Evolutionary conservation across 2,329 filamentous ascomycete species (phyloP).

Genomic region (Botrytis tulipae): DNA sequence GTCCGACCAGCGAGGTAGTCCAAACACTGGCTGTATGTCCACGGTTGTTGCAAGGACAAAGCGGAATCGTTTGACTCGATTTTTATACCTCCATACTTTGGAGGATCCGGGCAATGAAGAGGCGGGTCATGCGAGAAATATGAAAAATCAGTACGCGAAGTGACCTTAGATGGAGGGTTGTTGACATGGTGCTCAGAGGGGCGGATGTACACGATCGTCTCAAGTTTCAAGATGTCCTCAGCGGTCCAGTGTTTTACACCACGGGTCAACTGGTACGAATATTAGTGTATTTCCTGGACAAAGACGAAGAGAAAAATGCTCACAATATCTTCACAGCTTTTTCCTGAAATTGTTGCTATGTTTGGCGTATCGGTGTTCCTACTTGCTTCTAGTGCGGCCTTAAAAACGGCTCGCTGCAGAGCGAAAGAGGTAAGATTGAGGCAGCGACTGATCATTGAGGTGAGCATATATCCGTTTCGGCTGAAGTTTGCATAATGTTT

Average conservation of each 20-base stretch:
- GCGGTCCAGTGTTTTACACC: neutral
- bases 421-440: neutral
- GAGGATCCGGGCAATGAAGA: neutral
- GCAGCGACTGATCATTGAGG: neutral
- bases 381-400: neutral
- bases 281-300: neutral
- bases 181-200: neutral
- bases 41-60: neutral
- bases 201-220: neutral
- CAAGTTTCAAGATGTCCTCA: neutral
- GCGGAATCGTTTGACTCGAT: neutral
- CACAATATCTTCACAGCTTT: neutral
- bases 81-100: neutral
- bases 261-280: neutral
- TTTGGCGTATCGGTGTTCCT: neutral
- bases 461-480: neutral
- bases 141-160: too few species aligned
- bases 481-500: neutral
- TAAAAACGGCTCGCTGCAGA: neutral
- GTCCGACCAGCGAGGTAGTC: neutral
- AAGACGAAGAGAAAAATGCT: neutral
- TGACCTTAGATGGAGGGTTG: neutral
- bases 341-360: neutral
- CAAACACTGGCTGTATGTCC: neutral
- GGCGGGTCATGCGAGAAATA: neutral